Percentiles rank a stretch among this genome's conserved stretches.
Conservation (phyloP, 129 eudicot species). For the Chrysanthemum lavandulifolium region DNA sequence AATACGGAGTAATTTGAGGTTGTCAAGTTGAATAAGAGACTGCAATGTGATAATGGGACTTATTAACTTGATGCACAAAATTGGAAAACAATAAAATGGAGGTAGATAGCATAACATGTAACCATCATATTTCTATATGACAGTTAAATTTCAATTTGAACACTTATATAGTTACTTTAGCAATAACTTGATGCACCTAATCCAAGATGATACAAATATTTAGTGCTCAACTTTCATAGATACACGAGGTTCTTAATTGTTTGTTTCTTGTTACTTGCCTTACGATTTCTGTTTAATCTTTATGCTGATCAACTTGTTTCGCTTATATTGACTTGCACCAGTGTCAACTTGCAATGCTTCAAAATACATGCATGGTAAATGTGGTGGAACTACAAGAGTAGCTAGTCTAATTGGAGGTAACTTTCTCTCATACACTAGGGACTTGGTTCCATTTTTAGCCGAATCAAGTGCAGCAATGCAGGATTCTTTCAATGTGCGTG, state of each 20-base stretch:
- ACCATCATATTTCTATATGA: not conserved
- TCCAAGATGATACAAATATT: constrained; percentile 10
- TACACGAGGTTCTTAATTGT: not conserved
- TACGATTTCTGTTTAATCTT: not conserved
- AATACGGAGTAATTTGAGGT: not conserved
- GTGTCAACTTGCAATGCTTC: constrained; percentile 45
- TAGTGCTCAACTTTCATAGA: constrained; percentile 1
- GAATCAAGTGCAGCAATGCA: not conserved
- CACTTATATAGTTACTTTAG: not conserved
- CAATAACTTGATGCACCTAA: not conserved
- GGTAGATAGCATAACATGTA: not conserved
- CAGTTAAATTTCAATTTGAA: not conserved
- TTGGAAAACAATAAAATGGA: not conserved
- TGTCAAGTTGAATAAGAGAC: constrained; percentile 8
- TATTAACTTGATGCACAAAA: not conserved
- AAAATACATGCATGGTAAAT: constrained; percentile 43
- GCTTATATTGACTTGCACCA: constrained; percentile 29
- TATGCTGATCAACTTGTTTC: constrained; percentile 27
- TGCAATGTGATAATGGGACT: not conserved
- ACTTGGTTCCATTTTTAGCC: not conserved
- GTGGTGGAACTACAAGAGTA: constrained; percentile 57
- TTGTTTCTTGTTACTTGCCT: not conserved
- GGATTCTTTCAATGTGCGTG: no score
- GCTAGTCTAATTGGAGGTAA: constrained; percentile 64
- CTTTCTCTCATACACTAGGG: not conserved